Conservation (phyloP, 2,329 filamentous ascomycete species). For the Cyclaneusma minus region DNA sequence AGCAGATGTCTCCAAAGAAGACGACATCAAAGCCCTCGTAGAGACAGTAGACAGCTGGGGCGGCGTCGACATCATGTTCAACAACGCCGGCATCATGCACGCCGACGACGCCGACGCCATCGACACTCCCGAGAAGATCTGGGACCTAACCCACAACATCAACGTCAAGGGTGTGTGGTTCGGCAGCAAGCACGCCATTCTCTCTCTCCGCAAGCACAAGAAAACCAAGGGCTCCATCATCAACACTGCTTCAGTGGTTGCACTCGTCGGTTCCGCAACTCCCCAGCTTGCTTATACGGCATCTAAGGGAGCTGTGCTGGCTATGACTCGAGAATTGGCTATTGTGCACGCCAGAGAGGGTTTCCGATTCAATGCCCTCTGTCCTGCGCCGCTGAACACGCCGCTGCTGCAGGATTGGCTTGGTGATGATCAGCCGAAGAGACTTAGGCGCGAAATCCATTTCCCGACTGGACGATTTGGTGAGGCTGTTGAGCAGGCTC, state of each 20-base stretch:
- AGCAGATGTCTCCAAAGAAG: constrained; percentile 56
- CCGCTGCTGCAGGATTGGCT: constrained; percentile 65
- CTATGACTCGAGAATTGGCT: constrained; percentile 58
- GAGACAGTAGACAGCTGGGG: constrained; percentile 51
- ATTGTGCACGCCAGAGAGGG: constrained; percentile 62
- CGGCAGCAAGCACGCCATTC: constrained; percentile 57
- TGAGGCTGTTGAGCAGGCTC: constrained; percentile 63
- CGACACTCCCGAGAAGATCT: constrained; percentile 57
- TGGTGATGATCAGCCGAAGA: constrained; percentile 54
- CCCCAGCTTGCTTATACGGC: constrained; percentile 64
- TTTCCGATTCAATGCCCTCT: constrained; percentile 60
- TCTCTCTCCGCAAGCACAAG: constrained; percentile 48
- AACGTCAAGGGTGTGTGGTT: constrained; percentile 73
- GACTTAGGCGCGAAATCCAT: constrained; percentile 56
- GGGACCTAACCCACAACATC: constrained; percentile 61
- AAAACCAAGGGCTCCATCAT: constrained; percentile 56
- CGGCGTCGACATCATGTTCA: constrained; percentile 62
- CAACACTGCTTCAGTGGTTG: constrained; percentile 60
- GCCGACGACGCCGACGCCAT: constrained; percentile 47
- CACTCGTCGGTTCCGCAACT: constrained; percentile 55
- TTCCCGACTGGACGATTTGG: constrained; percentile 64
- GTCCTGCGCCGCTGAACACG: constrained; percentile 61
- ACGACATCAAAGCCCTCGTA: constrained; percentile 44
- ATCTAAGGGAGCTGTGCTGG: constrained; percentile 60
- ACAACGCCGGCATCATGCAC: constrained; percentile 72